Evolutionary conservation across 2,329 filamentous ascomycete species (phyloP), one percentile per base, ranked within the genome.

Genomic region (Sarocladium oryzae): DNA sequence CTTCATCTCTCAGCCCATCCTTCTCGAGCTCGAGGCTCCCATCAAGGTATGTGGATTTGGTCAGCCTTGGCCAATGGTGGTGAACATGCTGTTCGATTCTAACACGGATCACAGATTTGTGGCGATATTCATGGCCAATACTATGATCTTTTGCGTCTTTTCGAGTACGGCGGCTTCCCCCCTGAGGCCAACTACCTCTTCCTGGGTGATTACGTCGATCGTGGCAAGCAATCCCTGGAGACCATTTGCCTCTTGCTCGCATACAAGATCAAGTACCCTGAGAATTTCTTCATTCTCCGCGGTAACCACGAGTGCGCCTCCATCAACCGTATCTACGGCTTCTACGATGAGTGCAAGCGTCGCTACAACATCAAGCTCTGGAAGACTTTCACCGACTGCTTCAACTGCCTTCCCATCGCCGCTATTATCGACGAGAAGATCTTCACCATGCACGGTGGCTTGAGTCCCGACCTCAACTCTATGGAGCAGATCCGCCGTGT

Each of bases 351-450:
- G 74, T 99, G 92, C 85, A 99, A 99, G 79, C 86, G 93, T 67
- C 82, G 92, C 61, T 97, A 95, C 77, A 99, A 97, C 74, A 96
- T 97, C 78, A 97, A 97, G 82, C 81, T 97, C 55, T 97, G 92
- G 92, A 99, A 99, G 82, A 97, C 92, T 1, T 97, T 99, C 69
- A 96, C 91, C 57, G 92, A 99, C 70, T 96, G 91, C 80, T 99
- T 99, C 83, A 99, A 99, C 79, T 96, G 90, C 74, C 75, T 97
- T 66, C 92, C 92, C 45, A 97, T 99, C 69, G 93, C 92, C 53
- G 92, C 93, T 60, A 99, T 99, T 73, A 96, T 99, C 63, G 92
- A 96, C 66, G 93, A 96, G 79, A 99, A 97, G 86, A 99, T 99
- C 68, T 97, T 99, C 78, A 96, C 91, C 66, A 96, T 99, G 92